Base-by-base conservation (phyloP, 1,284 basidiomycete species). In the Sparassis latifolia region DNA sequence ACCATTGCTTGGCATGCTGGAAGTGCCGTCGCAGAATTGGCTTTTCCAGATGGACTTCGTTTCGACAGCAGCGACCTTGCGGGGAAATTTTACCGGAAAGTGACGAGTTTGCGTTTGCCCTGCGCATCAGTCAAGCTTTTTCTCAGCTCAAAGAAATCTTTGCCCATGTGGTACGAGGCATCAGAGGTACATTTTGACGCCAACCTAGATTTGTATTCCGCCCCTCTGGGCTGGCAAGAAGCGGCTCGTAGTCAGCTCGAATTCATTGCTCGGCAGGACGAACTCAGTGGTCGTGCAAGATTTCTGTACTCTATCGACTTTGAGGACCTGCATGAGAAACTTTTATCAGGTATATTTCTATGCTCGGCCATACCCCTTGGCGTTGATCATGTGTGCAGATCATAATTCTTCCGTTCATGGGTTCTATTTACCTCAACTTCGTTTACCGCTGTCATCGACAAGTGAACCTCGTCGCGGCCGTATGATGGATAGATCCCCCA, bases 241-340 rank as follows among this genome's bases (percentile, higher is more conserved):
- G 66, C 69, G 33, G 80, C 79, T 1, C 58, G 66, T 35, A 64
- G 63, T 3, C 93, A 96, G 64, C 69, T 75, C 9, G 68, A 73
- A 6, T 96, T 91, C 62, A 62, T 96, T 20, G 67, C 69, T n/a
- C 71, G 74, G 42, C 87, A 96, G 65, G 93, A 96, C 63, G 62
- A 58, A 20, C 62, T 72, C 12, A 92, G 89, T 2, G 76, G 75
- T 28, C 77, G 93, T 53, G 80, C 82, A 3, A 71, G 72, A 56
- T 74, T 72, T 53, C 71, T 92, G 60, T 79, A 89, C 37, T 47
- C 50, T 5, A 10, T 48, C 6, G 49, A 43, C 29, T 29, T 50
- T 20, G 42, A 44, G 38, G 32, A 35, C n/a, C 40, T 37, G 2
- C 10, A 9, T 42, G 33, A 48, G 9, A 20, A 31, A 32, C 27